A percentile compares a stretch with the other conserved stretches of the same genome.
phyloP scores from a whole-genome alignment of 208 protist genomes.

The Polymyxa betae region DNA sequence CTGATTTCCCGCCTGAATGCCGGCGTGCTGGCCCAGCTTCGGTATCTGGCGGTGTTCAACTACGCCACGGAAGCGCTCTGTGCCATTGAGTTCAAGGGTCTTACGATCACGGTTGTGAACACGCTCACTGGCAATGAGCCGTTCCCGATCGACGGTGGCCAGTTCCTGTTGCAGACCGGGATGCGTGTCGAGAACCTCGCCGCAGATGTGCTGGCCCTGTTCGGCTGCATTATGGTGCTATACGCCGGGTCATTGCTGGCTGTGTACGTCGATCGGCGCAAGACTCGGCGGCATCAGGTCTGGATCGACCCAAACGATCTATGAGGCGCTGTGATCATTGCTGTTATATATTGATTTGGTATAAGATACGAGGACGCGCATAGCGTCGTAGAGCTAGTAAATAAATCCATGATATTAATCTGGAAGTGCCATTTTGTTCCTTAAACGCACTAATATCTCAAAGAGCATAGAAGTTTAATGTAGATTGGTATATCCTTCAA shows the following conservation, averaged over 20 bases:
- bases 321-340: too few relatives aligned
- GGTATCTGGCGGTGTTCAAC: conserved; percentile 12
- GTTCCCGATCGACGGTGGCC: conserved; percentile 22
- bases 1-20: neutral
- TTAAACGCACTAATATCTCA: too few relatives aligned
- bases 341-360: too few relatives aligned
- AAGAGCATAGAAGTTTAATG: too few relatives aligned
- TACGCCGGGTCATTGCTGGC: neutral
- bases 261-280: neutral
- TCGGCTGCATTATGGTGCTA: neutral
- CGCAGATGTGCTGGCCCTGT: neutral
- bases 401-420: too few relatives aligned
- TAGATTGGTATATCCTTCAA: too few relatives aligned
- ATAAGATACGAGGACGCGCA: too few relatives aligned
- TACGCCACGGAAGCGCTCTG: conserved; percentile 21
- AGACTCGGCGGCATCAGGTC: neutral
- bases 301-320: too few relatives aligned
- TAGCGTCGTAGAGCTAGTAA: too few relatives aligned
- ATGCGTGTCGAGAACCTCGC: conserved; percentile 10
- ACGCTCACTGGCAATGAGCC: neutral
- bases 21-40: neutral
- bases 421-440: too few relatives aligned
- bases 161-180: conserved; percentile 11
- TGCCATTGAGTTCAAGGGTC: conserved; percentile 5
- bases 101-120: neutral